Conservation (phyloP, 2,329 filamentous ascomycete genomes). For the Graphilbum ipis-grandicollis region DNA sequence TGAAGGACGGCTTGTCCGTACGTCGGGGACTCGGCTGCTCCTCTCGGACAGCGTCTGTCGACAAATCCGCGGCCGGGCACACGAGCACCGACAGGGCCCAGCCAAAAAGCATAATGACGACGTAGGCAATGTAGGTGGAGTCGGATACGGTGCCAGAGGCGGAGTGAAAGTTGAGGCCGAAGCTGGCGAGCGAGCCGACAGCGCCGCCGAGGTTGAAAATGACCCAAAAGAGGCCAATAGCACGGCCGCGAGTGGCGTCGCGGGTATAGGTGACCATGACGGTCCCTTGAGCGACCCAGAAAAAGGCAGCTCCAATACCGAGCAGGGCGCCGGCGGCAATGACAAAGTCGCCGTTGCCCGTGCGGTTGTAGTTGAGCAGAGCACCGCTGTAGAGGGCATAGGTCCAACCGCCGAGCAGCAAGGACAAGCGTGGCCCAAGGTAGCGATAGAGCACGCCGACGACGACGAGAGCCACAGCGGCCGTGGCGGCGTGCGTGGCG, state of each 20-base stretch:
- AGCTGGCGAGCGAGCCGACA: slow-evolving; percentile 24
- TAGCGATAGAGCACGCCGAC: slow-evolving; percentile 24
- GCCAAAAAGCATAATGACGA: slow-evolving; percentile 30
- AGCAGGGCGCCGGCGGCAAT: slow-evolving; percentile 25
- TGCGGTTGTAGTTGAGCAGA: slow-evolving; percentile 24
- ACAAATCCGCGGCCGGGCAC: slow-evolving; percentile 25
- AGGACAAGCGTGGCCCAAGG: slow-evolving; percentile 22
- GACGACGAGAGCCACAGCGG: slow-evolving; percentile 23
- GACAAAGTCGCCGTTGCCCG: slow-evolving; percentile 24
- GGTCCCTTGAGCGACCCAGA: slow-evolving; percentile 28
- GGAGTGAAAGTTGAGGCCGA: slow-evolving; percentile 24
- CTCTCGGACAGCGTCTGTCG: slow-evolving; percentile 18
- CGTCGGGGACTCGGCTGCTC: too few relatives aligned
- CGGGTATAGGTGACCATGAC: slow-evolving; percentile 29
- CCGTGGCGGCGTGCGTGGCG: slow-evolving; percentile 23
- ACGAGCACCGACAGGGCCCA: slow-evolving; percentile 28
- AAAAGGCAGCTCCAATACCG: slow-evolving; percentile 25
- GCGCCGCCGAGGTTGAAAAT: slow-evolving; percentile 27
- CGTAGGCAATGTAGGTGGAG: slow-evolving; percentile 30
- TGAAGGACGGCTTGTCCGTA: too few relatives aligned
- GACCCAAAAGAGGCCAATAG: slow-evolving; percentile 25
- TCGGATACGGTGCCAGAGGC: slow-evolving; percentile 25
- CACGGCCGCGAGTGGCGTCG: slow-evolving; percentile 23
- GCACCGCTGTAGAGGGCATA: slow-evolving; percentile 27
- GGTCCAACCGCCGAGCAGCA: slow-evolving; percentile 26